These are phyloP conservation scores for Tripterygium wilfordii DNA, from an alignment of 177 flowering plant genomes.

Conservation along the genomic window DNA sequence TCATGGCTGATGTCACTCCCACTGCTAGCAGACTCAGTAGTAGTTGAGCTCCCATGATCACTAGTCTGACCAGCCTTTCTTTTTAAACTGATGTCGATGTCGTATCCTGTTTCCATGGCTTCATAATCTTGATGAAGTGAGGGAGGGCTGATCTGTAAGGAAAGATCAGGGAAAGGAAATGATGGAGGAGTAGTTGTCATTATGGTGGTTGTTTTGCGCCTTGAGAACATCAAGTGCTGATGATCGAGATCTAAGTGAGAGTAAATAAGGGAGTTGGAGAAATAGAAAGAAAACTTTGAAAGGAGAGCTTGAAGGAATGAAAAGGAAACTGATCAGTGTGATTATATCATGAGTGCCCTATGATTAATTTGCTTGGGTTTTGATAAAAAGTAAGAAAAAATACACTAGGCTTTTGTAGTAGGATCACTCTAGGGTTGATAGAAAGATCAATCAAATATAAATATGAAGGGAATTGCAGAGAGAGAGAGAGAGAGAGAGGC, in stretches of 20 bases:
- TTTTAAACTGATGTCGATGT: slow-evolving; percentile 11
- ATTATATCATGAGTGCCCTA: slow-evolving; percentile 76
- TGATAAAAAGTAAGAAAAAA: background rate
- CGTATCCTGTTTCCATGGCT: slow-evolving; percentile 11
- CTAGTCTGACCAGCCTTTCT: slow-evolving; percentile 19
- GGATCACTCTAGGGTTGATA: slow-evolving; percentile 19
- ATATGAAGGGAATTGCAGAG: slow-evolving; percentile 1
- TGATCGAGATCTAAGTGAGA: background rate
- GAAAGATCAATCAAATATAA: slow-evolving; percentile 1
- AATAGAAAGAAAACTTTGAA: background rate
- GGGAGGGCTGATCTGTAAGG: slow-evolving; percentile 82
- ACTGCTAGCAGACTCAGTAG: slow-evolving; percentile 54
- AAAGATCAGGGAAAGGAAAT: slow-evolving; percentile 63
- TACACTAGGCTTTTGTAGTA: slow-evolving; percentile 10
- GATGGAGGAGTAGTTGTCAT: slow-evolving; percentile 26
- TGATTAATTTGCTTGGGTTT: slow-evolving; percentile 67
- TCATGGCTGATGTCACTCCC: slow-evolving; percentile 82
- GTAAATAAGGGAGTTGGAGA: slow-evolving; percentile 3
- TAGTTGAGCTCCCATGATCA: slow-evolving; percentile 38
- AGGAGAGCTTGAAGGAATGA: slow-evolving; percentile 1
- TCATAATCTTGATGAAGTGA: slow-evolving; percentile 16
- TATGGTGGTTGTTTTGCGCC: slow-evolving; percentile 12
- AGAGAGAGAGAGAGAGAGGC: slow-evolving; percentile 7
- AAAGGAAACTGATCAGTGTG: slow-evolving; percentile 14
- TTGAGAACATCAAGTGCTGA: slow-evolving; percentile 10